These are phyloP conservation scores for Juncus effusus DNA, from an alignment of 176 grass and related monocot species.

Conservation along the genomic window DNA sequence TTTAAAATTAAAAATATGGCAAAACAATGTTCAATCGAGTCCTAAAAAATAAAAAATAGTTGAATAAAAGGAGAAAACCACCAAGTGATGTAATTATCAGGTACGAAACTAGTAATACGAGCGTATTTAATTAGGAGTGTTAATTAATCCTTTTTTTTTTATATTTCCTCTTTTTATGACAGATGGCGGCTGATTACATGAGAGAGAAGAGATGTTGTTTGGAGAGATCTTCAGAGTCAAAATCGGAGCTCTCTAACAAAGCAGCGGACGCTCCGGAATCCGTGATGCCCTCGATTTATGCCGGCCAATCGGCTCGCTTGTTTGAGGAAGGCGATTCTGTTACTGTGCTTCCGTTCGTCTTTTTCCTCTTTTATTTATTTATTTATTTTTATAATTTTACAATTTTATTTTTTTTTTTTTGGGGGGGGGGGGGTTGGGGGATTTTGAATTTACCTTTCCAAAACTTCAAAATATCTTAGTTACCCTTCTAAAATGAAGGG, in stretches of 20 bases:
- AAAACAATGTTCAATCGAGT: no score
- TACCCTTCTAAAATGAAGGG: no score
- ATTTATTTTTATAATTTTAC: background rate
- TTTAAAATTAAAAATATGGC: no score
- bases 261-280: constrained; percentile 65
- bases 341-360: constrained; percentile 72
- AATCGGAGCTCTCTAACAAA: constrained; percentile 37
- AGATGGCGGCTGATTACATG: constrained; percentile 93
- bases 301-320: constrained; percentile 85
- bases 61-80: no score
- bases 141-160: constrained; percentile 32
- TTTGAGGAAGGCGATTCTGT: constrained; percentile 91
- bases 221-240: constrained; percentile 42
- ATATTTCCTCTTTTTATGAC: constrained; percentile 40
- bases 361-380: constrained; percentile 16
- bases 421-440: no score
- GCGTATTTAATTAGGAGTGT: background rate
- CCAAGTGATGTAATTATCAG: no score
- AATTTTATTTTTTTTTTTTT: background rate
- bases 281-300: constrained; percentile 73
- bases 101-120: no score
- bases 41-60: no score
- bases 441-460: no score
- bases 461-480: no score
- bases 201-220: constrained; percentile 87